Conservation (phyloP, 768 basidiomycete genomes). For the Krasilnikovozyma curviuscula region DNA sequence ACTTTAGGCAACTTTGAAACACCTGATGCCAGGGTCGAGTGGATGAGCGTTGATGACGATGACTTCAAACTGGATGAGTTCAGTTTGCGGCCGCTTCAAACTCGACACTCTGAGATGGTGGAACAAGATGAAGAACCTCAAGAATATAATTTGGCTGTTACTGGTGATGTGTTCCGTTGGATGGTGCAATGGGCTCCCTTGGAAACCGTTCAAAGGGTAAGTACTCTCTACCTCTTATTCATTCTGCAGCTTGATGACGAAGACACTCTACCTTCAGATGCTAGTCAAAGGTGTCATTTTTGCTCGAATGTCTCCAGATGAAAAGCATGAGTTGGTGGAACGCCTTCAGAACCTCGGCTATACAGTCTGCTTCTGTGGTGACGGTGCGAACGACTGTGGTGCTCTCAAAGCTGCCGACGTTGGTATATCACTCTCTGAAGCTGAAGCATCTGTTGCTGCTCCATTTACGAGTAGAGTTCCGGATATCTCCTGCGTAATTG, state of each 20-base stretch:
- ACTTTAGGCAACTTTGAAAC: slow-evolving; percentile 21
- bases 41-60: slow-evolving; percentile 80
- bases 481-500: slow-evolving; percentile 86
- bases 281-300: slow-evolving; percentile 90
- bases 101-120: slow-evolving; percentile 38
- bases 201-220: slow-evolving; percentile 79
- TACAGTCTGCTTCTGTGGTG: slow-evolving; percentile 52
- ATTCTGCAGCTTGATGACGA: neutral
- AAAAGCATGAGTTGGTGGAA: slow-evolving; percentile 96
- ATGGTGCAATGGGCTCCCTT: slow-evolving; percentile 86
- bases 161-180: slow-evolving; percentile 94
- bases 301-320: slow-evolving; percentile 97
- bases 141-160: slow-evolving; percentile 78
- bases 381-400: slow-evolving; percentile 96
- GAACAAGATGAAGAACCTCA: slow-evolving; percentile 45
- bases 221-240: slow-evolving; percentile 18
- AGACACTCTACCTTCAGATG: slow-evolving; percentile 42
- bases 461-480: slow-evolving; percentile 87
- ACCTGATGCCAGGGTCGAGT: slow-evolving; percentile 46
- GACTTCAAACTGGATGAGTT: slow-evolving; percentile 70
- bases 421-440: slow-evolving; percentile 86
- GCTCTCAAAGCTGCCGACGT: slow-evolving; percentile 97
- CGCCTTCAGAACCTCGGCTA: slow-evolving; percentile 82
- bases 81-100: slow-evolving; percentile 52
- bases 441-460: slow-evolving; percentile 93